Evolutionary conservation across 345 rosid genomes (phyloP).

Genomic region (Pistacia vera): DNA sequence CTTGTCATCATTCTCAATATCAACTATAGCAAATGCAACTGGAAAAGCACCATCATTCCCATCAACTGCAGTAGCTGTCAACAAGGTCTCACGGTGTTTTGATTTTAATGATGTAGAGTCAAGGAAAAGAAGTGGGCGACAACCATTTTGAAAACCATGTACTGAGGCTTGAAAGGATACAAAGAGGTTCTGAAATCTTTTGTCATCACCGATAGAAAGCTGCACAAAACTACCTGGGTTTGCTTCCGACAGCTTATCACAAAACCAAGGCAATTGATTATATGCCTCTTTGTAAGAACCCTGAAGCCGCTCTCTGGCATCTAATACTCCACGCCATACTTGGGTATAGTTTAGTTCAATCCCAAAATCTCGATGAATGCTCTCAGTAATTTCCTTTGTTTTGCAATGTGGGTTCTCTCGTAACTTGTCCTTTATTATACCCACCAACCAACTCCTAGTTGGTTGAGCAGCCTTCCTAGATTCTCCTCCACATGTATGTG

Average conservation of each 20-base stretch:
- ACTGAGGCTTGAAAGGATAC: constrained; percentile 65
- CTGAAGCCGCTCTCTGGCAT: constrained; percentile 81
- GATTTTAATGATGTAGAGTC: constrained; percentile 72
- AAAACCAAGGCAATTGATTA: constrained; percentile 64
- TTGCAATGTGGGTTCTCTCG: constrained; percentile 75
- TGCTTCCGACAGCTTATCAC: constrained; percentile 59
- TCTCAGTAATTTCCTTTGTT: constrained; percentile 72
- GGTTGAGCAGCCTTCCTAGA: constrained; percentile 87
- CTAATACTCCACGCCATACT: constrained; percentile 86
- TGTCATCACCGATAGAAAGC: constrained; percentile 55
- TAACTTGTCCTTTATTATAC: constrained; percentile 74
- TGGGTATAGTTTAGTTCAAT: constrained; percentile 73
- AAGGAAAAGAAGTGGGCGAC: constrained; percentile 89
- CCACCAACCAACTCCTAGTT: constrained; percentile 82
- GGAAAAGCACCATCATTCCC: constrained; percentile 80
- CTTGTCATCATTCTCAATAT: constrained; percentile 66
- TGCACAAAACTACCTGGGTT: constrained; percentile 77
- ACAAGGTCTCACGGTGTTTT: constrained; percentile 74
- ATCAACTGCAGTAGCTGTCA: constrained; percentile 83
- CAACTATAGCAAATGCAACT: constrained; percentile 78
- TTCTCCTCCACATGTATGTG: constrained; percentile 77
- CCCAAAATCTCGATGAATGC: constrained; percentile 75
- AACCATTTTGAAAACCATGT: constrained; percentile 72
- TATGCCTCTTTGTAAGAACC: constrained; percentile 82
- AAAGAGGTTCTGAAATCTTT: constrained; percentile 74